Evolutionary conservation across 2,329 filamentous ascomycete species (phyloP).

Genomic region (Onygenales sp.): DNA sequence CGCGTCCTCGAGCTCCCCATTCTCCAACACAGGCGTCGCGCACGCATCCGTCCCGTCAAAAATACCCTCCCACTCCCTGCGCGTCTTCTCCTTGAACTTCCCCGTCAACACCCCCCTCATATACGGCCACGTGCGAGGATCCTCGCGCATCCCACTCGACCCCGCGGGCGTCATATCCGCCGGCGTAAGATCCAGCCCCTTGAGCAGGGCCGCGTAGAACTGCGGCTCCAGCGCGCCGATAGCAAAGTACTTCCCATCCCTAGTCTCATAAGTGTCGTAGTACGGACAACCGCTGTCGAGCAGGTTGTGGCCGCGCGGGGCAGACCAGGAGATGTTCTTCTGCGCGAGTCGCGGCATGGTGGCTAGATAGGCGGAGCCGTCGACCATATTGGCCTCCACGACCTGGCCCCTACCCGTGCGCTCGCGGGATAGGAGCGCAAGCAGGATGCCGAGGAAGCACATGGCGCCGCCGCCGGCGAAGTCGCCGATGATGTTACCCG

Average conservation of each 20-base stretch:
- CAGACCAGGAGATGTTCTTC: slow-evolving; percentile 54
- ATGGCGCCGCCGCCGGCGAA: slow-evolving; percentile 83
- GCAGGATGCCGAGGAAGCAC: slow-evolving; percentile 70
- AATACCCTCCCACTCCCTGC: slow-evolving; percentile 70
- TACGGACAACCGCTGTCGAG: slow-evolving; percentile 80
- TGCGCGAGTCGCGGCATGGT: slow-evolving; percentile 63
- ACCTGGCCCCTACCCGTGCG: slow-evolving; percentile 67
- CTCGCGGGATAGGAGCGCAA: slow-evolving; percentile 62
- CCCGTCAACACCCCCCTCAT: slow-evolving; percentile 52
- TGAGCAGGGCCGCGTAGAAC: slow-evolving; percentile 63
- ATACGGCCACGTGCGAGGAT: slow-evolving; percentile 58
- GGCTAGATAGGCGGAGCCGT: slow-evolving; percentile 70
- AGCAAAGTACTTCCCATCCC: slow-evolving; percentile 68
- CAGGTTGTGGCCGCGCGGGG: slow-evolving; percentile 61
- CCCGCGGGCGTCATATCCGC: slow-evolving; percentile 30
- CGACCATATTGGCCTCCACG: slow-evolving; percentile 95
- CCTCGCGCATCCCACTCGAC: slow-evolving; percentile 46
- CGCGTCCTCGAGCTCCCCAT: slow-evolving; percentile 57
- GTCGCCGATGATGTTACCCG: slow-evolving; percentile 76
- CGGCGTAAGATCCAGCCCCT: slow-evolving; percentile 53
- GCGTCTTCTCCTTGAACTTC: slow-evolving; percentile 59
- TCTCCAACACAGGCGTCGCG: slow-evolving; percentile 75
- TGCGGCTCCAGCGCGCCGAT: slow-evolving; percentile 86
- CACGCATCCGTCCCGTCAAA: slow-evolving; percentile 92
- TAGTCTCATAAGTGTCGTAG: slow-evolving; percentile 82